Percentiles rank a stretch among this genome's conserved stretches.
phyloP scores from a whole-genome alignment of 225 moss, liverwort and hornwort species.

The Sphagnum contortum region DNA sequence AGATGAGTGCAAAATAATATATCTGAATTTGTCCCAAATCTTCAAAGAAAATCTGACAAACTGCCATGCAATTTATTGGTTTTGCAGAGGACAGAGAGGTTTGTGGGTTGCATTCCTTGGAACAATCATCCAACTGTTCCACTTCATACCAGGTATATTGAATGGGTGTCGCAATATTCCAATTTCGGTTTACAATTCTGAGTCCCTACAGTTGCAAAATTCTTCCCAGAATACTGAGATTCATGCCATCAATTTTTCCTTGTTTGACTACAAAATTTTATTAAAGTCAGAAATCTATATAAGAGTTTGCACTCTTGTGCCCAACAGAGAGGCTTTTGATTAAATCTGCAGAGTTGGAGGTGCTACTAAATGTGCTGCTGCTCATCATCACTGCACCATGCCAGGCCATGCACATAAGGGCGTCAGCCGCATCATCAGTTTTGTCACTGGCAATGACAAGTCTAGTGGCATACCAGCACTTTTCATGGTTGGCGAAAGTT shows the following conservation, averaged over 20 bases:
- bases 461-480: neutral
- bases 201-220: neutral
- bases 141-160: constrained; percentile 25
- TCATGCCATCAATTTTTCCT: neutral
- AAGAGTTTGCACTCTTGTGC: too few relatives aligned
- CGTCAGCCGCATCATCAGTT: neutral
- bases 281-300: neutral
- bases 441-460: neutral
- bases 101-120: constrained; percentile 29
- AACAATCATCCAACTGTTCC: constrained; percentile 20
- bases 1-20: too few relatives aligned
- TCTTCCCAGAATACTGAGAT: neutral
- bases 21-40: too few relatives aligned
- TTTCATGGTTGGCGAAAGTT: neutral
- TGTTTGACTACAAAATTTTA: neutral
- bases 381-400: constrained; percentile 25
- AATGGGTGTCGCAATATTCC: too few relatives aligned
- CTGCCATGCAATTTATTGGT: neutral
- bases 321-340: neutral
- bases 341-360: constrained; percentile 11
- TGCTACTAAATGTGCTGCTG: constrained; percentile 23
- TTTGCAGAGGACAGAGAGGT: constrained; percentile 30
- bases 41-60: too few relatives aligned
- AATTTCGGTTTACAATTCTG: too few relatives aligned
- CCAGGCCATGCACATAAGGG: constrained; percentile 5